A percentile compares a stretch with the other conserved stretches of the same genome.
Conservation (phyloP, 768 basidiomycete genomes). For the Auriscalpium vulgare region DNA sequence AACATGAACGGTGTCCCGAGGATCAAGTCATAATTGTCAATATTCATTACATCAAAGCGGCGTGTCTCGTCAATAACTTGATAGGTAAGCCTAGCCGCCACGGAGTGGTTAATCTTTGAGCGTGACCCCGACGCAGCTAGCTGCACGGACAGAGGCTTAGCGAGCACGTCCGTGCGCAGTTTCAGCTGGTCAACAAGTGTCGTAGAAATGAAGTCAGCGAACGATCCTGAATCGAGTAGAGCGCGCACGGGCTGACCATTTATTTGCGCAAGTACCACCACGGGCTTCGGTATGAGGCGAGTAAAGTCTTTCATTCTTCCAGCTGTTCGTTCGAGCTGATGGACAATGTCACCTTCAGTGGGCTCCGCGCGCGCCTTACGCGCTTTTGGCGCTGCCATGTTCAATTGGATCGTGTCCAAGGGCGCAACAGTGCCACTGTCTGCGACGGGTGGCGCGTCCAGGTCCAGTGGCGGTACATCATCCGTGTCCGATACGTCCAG, state of each 20-base stretch:
- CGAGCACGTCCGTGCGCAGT: constrained; percentile 18
- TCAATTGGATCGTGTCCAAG: background rate
- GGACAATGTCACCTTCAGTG: background rate
- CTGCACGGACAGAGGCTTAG: constrained; percentile 27
- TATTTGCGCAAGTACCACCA: constrained; percentile 8
- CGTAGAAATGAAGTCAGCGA: constrained; percentile 25
- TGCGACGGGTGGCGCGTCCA: too few relatives aligned
- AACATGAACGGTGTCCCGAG: constrained; percentile 26
- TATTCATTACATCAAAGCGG: constrained; percentile 21
- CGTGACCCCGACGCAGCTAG: constrained; percentile 35
- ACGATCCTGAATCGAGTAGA: constrained; percentile 19
- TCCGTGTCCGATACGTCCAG: too few relatives aligned
- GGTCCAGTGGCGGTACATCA: too few relatives aligned
- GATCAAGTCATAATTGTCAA: constrained; percentile 23
- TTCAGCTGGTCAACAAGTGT: constrained; percentile 22
- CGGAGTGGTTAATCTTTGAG: constrained; percentile 26
- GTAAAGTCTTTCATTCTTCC: constrained; percentile 1
- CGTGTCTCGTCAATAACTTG: constrained; percentile 24
- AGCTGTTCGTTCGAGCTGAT: background rate
- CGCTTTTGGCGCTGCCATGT: background rate
- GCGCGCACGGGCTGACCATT: constrained; percentile 16
- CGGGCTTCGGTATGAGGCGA: constrained; percentile 2
- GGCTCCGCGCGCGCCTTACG: background rate
- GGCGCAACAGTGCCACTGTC: too few relatives aligned
- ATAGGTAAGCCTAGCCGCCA: constrained; percentile 23